phyloP scores from a whole-genome alignment of 2,329 filamentous ascomycete species.

The Cladosporium sp. region DNA sequence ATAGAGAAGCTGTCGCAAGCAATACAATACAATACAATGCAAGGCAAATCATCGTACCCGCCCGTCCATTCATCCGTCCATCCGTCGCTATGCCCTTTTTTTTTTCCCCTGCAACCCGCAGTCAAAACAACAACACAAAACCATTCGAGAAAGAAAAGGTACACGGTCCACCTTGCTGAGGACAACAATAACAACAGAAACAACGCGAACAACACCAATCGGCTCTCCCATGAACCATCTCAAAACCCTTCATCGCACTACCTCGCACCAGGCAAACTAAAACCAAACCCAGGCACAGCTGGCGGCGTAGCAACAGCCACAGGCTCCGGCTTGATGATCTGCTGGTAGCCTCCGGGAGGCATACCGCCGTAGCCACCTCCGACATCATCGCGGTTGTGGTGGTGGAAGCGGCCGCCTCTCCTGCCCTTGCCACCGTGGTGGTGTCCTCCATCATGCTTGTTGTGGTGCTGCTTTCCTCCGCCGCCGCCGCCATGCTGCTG shows the following conservation, averaged over 20 bases:
- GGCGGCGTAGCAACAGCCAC: constrained; percentile 37
- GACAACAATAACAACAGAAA: too few relatives aligned
- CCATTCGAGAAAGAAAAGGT: too few relatives aligned
- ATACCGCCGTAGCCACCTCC: constrained; percentile 16
- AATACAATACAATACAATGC: not conserved
- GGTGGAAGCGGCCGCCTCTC: constrained; percentile 19
- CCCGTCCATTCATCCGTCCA: not conserved
- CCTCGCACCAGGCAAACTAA: constrained; percentile 22
- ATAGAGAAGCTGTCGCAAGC: too few relatives aligned
- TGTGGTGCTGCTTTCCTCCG: not conserved
- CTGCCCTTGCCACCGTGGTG: constrained; percentile 14
- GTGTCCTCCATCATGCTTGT: constrained; percentile 8
- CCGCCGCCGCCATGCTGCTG: not conserved
- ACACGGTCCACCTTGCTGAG: not conserved
- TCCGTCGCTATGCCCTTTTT: not conserved
- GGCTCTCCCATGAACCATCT: not conserved
- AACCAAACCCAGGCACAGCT: constrained; percentile 38
- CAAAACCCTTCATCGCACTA: not conserved
- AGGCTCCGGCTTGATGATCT: constrained; percentile 29
- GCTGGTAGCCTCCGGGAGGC: constrained; percentile 12
- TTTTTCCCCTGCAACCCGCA: not conserved
- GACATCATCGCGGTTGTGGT: constrained; percentile 11
- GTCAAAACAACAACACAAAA: not conserved
- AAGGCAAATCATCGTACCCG: not conserved
- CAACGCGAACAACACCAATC: not conserved